A percentile compares a stretch with the other conserved stretches of the same genome.
phyloP scores from a whole-genome alignment of 2,329 filamentous ascomycete species.

The Salinomyces thailandicus region DNA sequence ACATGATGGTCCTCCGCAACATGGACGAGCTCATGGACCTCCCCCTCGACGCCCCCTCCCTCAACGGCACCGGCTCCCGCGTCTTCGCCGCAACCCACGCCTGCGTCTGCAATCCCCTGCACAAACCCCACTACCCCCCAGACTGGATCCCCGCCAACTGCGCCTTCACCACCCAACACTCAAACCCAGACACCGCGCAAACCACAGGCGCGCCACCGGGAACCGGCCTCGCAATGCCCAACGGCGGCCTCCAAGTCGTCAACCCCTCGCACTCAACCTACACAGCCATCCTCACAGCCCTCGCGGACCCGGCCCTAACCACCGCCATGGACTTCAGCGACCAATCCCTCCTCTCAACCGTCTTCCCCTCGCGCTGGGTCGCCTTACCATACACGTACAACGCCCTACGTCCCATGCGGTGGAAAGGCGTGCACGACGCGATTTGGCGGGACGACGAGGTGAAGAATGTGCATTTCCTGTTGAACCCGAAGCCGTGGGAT shows the following conservation, averaged over 20 bases:
- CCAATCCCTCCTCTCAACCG: slow-evolving; percentile 47
- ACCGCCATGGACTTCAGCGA: slow-evolving; percentile 50
- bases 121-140: slow-evolving; percentile 65
- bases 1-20: slow-evolving; percentile 74
- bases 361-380: slow-evolving; percentile 49
- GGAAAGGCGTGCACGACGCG: slow-evolving; percentile 44
- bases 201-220: slow-evolving; percentile 38
- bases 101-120: slow-evolving; percentile 74
- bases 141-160: slow-evolving; percentile 57
- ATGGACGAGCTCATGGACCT: slow-evolving; percentile 93
- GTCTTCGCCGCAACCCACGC: slow-evolving; percentile 79
- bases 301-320: slow-evolving; percentile 37
- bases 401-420: slow-evolving; percentile 49
- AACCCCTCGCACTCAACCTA: slow-evolving; percentile 46
- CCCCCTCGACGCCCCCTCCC: slow-evolving; percentile 50
- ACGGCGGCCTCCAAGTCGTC: slow-evolving; percentile 53
- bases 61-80: slow-evolving; percentile 44
- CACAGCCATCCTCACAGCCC: slow-evolving; percentile 39
- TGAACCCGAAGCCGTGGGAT: slow-evolving; percentile 55
- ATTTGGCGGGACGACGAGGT: slow-evolving; percentile 52
- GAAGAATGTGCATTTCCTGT: slow-evolving; percentile 53
- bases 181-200: slow-evolving; percentile 41
- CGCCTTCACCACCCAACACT: slow-evolving; percentile 50
- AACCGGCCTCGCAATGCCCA: slow-evolving; percentile 47
- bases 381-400: slow-evolving; percentile 51